Percentiles rank a stretch among this genome's conserved stretches.
Evolutionary conservation across 2,329 filamentous ascomycete genomes (phyloP).

Genomic region (Alternaria incomplexa): DNA sequence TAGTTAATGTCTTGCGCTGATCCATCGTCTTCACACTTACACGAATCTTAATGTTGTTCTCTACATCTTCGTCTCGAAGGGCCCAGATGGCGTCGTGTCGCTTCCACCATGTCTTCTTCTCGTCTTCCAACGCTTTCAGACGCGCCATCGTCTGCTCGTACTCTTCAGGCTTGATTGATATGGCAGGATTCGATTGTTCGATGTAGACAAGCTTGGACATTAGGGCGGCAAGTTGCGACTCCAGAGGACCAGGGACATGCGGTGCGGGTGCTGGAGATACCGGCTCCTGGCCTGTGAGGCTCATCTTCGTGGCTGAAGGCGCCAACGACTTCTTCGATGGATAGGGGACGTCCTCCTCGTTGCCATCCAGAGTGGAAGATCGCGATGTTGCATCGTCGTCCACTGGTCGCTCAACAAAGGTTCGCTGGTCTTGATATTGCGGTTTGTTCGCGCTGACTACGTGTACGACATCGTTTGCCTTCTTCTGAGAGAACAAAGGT

Average conservation of each 20-base stretch:
- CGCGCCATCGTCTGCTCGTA: constrained; percentile 40
- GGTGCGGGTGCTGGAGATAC: constrained; percentile 24
- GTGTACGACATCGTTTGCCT: constrained; percentile 21
- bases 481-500: constrained; percentile 34
- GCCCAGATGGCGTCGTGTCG: constrained; percentile 51
- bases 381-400: constrained; percentile 43
- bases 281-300: constrained; percentile 21
- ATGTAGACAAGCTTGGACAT: constrained; percentile 49
- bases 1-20: neutral
- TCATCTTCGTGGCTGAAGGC: constrained; percentile 19
- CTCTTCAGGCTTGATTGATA: constrained; percentile 47
- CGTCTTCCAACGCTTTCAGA: constrained; percentile 44
- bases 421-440: constrained; percentile 17
- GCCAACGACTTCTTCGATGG: constrained; percentile 39
- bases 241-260: constrained; percentile 43
- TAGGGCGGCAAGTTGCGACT: constrained; percentile 44
- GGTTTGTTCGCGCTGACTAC: constrained; percentile 14
- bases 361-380: constrained; percentile 41
- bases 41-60: constrained; percentile 53
- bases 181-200: constrained; percentile 41
- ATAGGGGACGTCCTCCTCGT: constrained; percentile 37
- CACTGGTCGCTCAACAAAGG: constrained; percentile 15
- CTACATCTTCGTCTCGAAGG: constrained; percentile 52
- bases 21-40: constrained; percentile 9
- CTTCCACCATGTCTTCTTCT: constrained; percentile 45